Percentiles rank a stretch among this genome's conserved stretches.
Evolutionary conservation across 192 early-diverging fungal genomes (phyloP).

Genomic region (Umbelopsis vinacea): DNA sequence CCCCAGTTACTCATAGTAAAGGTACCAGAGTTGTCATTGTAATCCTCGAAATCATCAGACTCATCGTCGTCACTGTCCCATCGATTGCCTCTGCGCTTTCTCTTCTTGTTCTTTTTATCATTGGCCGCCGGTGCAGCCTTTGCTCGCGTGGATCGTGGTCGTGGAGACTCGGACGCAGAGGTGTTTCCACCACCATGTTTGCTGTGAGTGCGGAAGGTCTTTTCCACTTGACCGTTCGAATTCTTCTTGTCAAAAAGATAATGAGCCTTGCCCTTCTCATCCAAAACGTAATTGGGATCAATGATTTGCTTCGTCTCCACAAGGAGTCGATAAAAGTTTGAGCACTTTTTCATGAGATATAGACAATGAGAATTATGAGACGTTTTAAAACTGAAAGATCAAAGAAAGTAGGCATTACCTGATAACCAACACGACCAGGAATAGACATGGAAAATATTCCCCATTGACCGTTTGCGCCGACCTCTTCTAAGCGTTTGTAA

Average conservation of each 20-base stretch:
- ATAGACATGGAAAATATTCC: constrained; percentile 96
- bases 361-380: background rate
- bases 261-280: constrained; percentile 89
- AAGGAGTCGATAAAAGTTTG: constrained; percentile 93
- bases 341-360: constrained; percentile 65
- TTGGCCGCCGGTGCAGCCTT: constrained; percentile 35
- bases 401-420: constrained; percentile 55
- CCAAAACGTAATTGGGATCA: constrained; percentile 92
- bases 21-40: constrained; percentile 72
- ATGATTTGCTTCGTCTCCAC: constrained; percentile 86
- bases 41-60: constrained; percentile 62
- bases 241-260: constrained; percentile 90
- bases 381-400: too few species aligned
- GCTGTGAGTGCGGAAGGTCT: constrained; percentile 82
- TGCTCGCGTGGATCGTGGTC: constrained; percentile 44
- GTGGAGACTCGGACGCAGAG: constrained; percentile 36
- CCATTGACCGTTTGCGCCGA: constrained; percentile 96
- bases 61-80: constrained; percentile 54
- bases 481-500: constrained; percentile 79
- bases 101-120: constrained; percentile 50
- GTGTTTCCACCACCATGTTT: constrained; percentile 45
- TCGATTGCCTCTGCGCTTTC: constrained; percentile 51
- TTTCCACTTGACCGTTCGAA: constrained; percentile 76
- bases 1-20: constrained; percentile 63
- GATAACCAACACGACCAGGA: constrained; percentile 95